These are phyloP conservation scores for Polymyxa betae DNA, from an alignment of 208 protist species.

Conservation along the genomic window DNA sequence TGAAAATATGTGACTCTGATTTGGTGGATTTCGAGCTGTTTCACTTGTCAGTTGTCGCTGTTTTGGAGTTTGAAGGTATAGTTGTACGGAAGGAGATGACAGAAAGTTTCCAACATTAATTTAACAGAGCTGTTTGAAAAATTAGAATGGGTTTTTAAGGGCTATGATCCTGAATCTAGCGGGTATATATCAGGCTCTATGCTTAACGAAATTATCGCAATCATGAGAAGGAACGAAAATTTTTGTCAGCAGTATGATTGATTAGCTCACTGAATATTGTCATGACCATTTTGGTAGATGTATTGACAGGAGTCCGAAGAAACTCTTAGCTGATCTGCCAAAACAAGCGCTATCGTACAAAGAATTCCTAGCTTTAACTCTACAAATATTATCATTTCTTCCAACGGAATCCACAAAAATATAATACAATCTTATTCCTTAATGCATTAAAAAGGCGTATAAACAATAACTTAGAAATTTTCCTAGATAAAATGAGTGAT, in stretches of 20 bases:
- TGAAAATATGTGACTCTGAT: slow-evolving; percentile 17
- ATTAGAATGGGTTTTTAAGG: slow-evolving; percentile 26
- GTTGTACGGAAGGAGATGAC: not conserved
- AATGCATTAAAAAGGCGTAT: not conserved
- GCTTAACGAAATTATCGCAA: not conserved
- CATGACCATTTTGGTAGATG: too few relatives aligned
- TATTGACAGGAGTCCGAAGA: too few relatives aligned
- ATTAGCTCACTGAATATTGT: too few relatives aligned
- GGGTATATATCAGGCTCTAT: not conserved
- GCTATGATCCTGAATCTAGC: slow-evolving; percentile 10
- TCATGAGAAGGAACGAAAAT: not conserved
- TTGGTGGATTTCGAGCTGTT: not conserved
- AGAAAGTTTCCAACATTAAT: not conserved
- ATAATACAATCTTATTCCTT: not conserved
- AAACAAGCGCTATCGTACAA: not conserved
- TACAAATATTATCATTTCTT: not conserved
- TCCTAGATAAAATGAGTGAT: not conserved
- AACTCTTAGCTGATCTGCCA: too few relatives aligned
- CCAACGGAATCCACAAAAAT: not conserved
- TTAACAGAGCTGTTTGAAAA: slow-evolving; percentile 20
- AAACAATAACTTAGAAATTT: not conserved
- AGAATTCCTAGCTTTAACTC: not conserved
- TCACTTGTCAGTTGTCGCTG: not conserved
- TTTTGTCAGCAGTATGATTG: not conserved
- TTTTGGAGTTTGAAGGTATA: not conserved